A percentile compares a stretch with the other conserved stretches of the same genome.
These are phyloP conservation scores for Jacaranda copaia DNA, from an alignment of 257 asterid species.

Conservation along the genomic window DNA sequence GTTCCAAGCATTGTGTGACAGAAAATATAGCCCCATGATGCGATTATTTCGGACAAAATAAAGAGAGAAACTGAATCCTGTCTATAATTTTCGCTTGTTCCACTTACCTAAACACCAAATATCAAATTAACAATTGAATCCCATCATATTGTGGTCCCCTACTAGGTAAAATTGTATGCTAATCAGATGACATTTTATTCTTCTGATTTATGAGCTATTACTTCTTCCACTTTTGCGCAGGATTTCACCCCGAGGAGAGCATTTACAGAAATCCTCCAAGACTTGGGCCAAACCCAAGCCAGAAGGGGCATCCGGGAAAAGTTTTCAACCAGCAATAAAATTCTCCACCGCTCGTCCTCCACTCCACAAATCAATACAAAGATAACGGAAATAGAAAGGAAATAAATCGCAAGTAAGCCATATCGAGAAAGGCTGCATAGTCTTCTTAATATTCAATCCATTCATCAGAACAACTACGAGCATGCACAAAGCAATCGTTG, in stretches of 20 bases:
- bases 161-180: background rate
- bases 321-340: no score
- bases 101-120: background rate
- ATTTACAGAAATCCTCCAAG: background rate
- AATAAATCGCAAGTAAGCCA: background rate
- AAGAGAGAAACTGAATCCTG: background rate
- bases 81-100: background rate
- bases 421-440: background rate
- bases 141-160: no score
- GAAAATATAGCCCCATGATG: background rate
- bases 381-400: background rate
- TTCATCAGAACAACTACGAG: background rate
- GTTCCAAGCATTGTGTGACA: background rate
- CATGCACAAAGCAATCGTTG: background rate
- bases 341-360: background rate
- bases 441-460: background rate
- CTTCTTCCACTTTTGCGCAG: background rate
- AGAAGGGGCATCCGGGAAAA: no score
- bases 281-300: no score
- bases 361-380: background rate
- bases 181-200: background rate
- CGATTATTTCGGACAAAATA: background rate
- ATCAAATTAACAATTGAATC: background rate
- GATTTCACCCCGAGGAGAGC: background rate
- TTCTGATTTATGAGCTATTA: background rate